Evolutionary conservation across 1,284 basidiomycete genomes (phyloP).

Genomic region (Mycena sp.): DNA sequence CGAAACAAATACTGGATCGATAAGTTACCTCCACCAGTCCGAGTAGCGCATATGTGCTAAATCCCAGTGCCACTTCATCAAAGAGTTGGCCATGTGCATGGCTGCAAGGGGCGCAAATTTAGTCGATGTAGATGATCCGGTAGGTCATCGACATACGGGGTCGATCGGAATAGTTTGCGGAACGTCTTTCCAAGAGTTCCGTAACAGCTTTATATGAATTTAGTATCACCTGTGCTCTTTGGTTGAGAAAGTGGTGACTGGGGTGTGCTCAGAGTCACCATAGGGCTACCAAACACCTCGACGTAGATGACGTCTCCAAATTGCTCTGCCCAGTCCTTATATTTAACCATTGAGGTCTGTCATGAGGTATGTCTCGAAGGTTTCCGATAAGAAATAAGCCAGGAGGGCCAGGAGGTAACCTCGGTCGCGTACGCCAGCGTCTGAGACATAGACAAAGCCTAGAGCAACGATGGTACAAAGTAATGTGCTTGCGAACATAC

Average conservation of each 20-base stretch:
- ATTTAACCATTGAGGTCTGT: constrained; percentile 29
- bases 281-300: constrained; percentile 34
- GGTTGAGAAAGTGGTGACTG: background rate
- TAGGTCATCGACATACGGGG: constrained; percentile 8
- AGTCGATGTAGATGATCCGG: too few species aligned
- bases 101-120: constrained; percentile 1
- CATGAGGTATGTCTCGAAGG: constrained; percentile 29
- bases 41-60: constrained; percentile 42
- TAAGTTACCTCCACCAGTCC: constrained; percentile 39
- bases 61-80: constrained; percentile 44
- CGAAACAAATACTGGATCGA: background rate
- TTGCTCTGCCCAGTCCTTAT: constrained; percentile 32
- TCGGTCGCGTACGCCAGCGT: background rate
- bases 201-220: constrained; percentile 35
- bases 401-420: constrained; percentile 27
- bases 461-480: background rate
- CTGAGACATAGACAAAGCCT: background rate
- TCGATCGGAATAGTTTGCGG: constrained; percentile 37
- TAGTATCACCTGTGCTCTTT: constrained; percentile 12
- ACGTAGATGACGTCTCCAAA: constrained; percentile 38
- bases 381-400: constrained; percentile 35
- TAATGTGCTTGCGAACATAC: background rate
- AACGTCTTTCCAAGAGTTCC: constrained; percentile 39
- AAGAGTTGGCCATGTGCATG: constrained; percentile 38
- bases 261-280: constrained; percentile 26